phyloP scores from a whole-genome alignment of 75 land plant species.

The Pseudotsuga menziesii region DNA sequence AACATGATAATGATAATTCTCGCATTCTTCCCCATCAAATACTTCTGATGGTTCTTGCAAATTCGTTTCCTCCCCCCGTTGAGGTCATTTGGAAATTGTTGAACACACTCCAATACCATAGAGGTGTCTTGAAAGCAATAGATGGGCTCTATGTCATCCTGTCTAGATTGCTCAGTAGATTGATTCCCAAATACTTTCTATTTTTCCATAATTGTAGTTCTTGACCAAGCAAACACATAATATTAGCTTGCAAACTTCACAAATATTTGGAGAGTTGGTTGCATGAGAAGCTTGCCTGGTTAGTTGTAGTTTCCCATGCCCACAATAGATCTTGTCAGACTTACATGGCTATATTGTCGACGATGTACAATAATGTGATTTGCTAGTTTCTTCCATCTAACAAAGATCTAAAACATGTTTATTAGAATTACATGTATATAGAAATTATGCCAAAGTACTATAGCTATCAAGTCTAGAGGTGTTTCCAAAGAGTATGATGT shows the following conservation, averaged over 20 bases:
- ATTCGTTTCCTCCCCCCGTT: neutral
- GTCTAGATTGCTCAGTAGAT: conserved; percentile 13
- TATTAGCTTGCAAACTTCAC: too few species aligned
- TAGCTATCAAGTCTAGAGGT: too few species aligned
- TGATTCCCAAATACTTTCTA: conserved; percentile 9
- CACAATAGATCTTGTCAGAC: neutral
- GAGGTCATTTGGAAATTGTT: conserved; percentile 3
- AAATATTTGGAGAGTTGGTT: too few species aligned
- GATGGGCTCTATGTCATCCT: neutral
- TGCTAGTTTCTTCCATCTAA: neutral
- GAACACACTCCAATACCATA: conserved; percentile 15
- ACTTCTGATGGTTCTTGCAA: conserved; percentile 6
- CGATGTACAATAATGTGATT: neutral
- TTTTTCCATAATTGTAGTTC: conserved; percentile 18
- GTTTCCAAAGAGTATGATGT: too few species aligned
- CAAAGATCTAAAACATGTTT: neutral
- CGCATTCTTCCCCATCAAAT: conserved; percentile 8
- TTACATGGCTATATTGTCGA: neutral
- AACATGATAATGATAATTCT: neutral
- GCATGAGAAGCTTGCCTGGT: neutral
- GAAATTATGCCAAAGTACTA: too few species aligned
- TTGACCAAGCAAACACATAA: neutral
- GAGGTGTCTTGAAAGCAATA: conserved; percentile 8
- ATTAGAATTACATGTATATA: too few species aligned
- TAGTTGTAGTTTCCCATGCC: neutral